Evolutionary conservation across 768 basidiomycete genomes (phyloP), one percentile per base, ranked within the genome.

Genomic region (Leccinum disarticulatum): DNA sequence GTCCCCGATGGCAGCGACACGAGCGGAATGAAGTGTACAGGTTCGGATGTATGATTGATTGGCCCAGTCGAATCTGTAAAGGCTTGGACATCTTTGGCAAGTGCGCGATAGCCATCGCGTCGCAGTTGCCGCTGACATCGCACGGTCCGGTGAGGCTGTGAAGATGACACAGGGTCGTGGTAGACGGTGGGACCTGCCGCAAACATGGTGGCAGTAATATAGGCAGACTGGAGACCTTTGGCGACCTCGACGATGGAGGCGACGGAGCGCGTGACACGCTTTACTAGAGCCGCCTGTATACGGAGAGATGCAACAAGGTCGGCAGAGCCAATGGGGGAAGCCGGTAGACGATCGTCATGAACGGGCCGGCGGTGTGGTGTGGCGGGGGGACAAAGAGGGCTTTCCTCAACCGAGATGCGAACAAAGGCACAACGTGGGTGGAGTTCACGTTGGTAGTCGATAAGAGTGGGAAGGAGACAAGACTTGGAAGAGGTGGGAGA

Each of bases 141-240:
- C 48, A 38, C 30, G 35, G 58, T 11, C 11, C 27, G 35, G 54
- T 8, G 59, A 52, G 57, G 65, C 53, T 62, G 73, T 69, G 62
- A 49, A 28, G 56, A 59, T 58, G 57, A 36, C 55, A 28, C 68
- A 57, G 54, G 22, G 54, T 43, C 41, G 41, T 52, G 58, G 55
- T 59, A 33, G 64, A 65, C 61, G 66, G 76, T 59, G 50, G 71
- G 56, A 48, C 68, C 75, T 56, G 79, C 77, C 30, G 79, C 70
- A 69, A 82, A 83, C 68, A 82, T 71, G 6, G 85, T 79, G 33
- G 83, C 81, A 49, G 76, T 73, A 60, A 87, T 79, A 63, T 86
- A 87, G 36, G 81, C 83, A 19, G 74, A 76, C 69, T 88, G 86
- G 64, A 88, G 75, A 11, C 80, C 80, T 59, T 79, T 79, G 7